phyloP scores from a whole-genome alignment of 2,329 filamentous ascomycete genomes.

The Talaromyces albobiverticillius region DNA sequence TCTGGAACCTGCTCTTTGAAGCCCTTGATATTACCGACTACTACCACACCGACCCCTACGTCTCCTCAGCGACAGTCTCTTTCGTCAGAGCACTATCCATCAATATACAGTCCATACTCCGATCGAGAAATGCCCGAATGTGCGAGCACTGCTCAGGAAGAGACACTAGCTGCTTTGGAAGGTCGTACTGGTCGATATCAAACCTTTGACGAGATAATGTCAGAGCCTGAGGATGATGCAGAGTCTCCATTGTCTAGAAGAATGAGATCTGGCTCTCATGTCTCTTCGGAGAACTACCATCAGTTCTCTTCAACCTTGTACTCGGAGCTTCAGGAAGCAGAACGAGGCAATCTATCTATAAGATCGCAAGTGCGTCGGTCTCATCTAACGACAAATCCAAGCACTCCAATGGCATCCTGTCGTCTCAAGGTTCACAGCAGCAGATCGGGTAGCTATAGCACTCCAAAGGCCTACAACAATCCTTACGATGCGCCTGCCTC shows the following conservation, averaged over 20 bases:
- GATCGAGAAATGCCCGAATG: conserved; percentile 7
- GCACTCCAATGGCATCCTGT: conserved; percentile 1
- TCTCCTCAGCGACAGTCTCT: conserved; percentile 5
- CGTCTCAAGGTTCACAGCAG: neutral
- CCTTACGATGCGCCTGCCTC: too few species aligned
- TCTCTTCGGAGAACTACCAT: neutral
- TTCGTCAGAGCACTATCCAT: neutral
- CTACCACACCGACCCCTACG: conserved; percentile 10
- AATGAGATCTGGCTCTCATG: neutral
- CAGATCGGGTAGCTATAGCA: neutral
- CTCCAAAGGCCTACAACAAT: conserved; percentile 5
- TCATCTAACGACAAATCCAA: neutral
- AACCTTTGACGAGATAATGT: conserved; percentile 24
- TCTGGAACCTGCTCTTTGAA: conserved; percentile 34
- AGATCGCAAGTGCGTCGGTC: neutral
- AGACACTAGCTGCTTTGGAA: conserved; percentile 32
- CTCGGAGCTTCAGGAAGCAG: conserved; percentile 10
- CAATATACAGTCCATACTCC: conserved; percentile 17
- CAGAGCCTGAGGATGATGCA: conserved; percentile 9
- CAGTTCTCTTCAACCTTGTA: conserved; percentile 1
- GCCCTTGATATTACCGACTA: conserved; percentile 29
- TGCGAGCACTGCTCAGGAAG: conserved; percentile 26
- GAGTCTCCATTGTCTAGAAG: conserved; percentile 4
- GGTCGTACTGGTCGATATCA: conserved; percentile 24
- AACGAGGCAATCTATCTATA: neutral